Conservation (phyloP, 805 yeast species). For the Kazachstania kunashirensis region DNA sequence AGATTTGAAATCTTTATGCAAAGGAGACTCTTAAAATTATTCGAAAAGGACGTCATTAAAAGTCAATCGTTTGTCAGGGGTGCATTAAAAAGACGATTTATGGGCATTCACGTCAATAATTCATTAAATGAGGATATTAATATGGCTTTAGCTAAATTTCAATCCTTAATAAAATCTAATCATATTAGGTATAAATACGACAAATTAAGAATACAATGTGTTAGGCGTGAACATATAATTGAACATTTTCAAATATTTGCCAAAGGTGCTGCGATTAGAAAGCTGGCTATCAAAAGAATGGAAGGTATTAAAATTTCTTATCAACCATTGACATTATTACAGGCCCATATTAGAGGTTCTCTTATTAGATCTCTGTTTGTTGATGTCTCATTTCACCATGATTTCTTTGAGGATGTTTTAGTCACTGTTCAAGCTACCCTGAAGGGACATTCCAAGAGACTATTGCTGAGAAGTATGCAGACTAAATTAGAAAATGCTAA, state of each 20-base stretch:
- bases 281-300: constrained; percentile 3
- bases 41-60: constrained; percentile 39
- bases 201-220: constrained; percentile 14
- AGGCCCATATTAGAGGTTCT: constrained; percentile 13
- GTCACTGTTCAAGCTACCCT: no score
- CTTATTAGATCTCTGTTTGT: not conserved
- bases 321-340: constrained; percentile 15
- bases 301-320: constrained; percentile 3
- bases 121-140: constrained; percentile 8
- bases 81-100: constrained; percentile 13
- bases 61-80: constrained; percentile 50
- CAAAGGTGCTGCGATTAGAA: constrained; percentile 32
- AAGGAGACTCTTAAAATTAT: constrained; percentile 50
- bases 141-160: constrained; percentile 31
- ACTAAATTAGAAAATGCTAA: not conserved
- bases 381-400: not conserved
- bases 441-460: not conserved
- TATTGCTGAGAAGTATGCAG: not conserved
- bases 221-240: constrained; percentile 22
- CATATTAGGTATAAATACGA: constrained; percentile 22
- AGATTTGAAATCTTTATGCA: constrained; percentile 58
- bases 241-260: constrained; percentile 32
- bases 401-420: not conserved
- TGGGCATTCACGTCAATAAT: not conserved
- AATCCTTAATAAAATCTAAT: constrained; percentile 46